Evolutionary conservation across 139 green algal genomes (phyloP).

Genomic region (Tetratostichococcus sp.): DNA sequence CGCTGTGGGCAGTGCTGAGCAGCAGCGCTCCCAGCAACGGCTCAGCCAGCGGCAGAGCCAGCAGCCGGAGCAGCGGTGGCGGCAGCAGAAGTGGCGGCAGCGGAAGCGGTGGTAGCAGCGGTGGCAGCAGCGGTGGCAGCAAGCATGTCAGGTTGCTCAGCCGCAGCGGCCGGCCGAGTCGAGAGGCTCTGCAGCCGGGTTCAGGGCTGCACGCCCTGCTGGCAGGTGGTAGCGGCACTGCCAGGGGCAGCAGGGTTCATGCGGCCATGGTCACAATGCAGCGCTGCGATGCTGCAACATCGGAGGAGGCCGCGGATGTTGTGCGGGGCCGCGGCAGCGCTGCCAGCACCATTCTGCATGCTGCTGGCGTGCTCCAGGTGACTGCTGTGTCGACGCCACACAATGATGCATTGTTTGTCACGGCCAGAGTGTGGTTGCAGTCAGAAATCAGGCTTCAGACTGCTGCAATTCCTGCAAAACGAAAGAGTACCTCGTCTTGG

Average conservation of each 20-base stretch:
- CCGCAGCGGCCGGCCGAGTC: neutral
- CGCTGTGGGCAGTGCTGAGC: conserved; percentile 17
- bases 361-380: conserved; percentile 57
- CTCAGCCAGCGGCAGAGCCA: neutral
- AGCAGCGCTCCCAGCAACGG: too few species aligned
- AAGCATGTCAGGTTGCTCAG: conserved; percentile 12
- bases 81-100: neutral
- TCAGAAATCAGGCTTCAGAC: too few species aligned
- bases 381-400: too few species aligned
- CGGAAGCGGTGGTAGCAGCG: too few species aligned
- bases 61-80: conserved; percentile 5
- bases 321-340: neutral
- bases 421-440: too few species aligned
- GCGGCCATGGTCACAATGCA: too few species aligned
- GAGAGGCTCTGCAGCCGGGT: neutral
- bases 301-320: conserved; percentile 3
- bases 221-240: conserved; percentile 1
- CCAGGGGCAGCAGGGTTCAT: too few species aligned
- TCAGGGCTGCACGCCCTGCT: conserved; percentile 13
- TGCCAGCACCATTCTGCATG: conserved; percentile 48
- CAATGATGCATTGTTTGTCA: too few species aligned
- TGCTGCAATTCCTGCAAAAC: too few species aligned
- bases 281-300: conserved; percentile 11
- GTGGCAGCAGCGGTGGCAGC: neutral
- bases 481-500: neutral